These are phyloP conservation scores for Camelina laxa DNA, from an alignment of 345 rosid species.

Conservation along the genomic window DNA sequence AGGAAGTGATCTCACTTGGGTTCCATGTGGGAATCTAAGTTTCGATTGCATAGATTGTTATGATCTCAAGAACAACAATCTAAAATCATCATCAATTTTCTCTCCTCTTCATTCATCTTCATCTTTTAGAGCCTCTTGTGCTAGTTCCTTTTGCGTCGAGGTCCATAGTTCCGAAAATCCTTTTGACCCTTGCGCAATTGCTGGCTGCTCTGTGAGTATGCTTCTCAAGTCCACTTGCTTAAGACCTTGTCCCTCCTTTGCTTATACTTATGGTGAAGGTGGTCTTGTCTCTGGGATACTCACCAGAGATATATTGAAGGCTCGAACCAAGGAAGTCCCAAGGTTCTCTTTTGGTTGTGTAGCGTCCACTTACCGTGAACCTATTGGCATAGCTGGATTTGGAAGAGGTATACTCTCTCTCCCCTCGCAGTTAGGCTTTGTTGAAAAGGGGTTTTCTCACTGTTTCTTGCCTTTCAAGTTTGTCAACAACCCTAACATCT, in stretches of 20 bases:
- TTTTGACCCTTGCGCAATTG: slow-evolving; percentile 66
- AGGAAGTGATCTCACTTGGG: slow-evolving; percentile 94
- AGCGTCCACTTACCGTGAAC: slow-evolving; percentile 69
- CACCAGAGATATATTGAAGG: slow-evolving; percentile 65
- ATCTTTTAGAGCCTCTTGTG: slow-evolving; percentile 58
- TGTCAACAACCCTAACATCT: slow-evolving; percentile 70
- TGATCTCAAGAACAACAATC: slow-evolving; percentile 55
- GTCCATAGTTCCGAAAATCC: slow-evolving; percentile 78
- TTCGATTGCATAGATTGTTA: slow-evolving; percentile 79
- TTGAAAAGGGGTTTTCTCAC: slow-evolving; percentile 74
- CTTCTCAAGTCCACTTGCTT: slow-evolving; percentile 59
- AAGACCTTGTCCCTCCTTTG: slow-evolving; percentile 89
- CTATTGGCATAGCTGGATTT: slow-evolving; percentile 87
- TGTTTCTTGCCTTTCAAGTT: slow-evolving; percentile 87
- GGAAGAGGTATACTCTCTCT: slow-evolving; percentile 80
- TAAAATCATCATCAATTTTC: slow-evolving; percentile 44
- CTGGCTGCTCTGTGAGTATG: slow-evolving; percentile 73
- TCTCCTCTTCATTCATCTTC: slow-evolving; percentile 75
- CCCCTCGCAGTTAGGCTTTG: slow-evolving; percentile 79
- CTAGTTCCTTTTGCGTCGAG: slow-evolving; percentile 59
- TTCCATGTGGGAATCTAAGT: slow-evolving; percentile 77
- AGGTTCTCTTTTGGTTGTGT: slow-evolving; percentile 74
- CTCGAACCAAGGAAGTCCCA: slow-evolving; percentile 53
- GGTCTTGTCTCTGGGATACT: slow-evolving; percentile 65
- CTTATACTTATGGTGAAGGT: slow-evolving; percentile 81